A percentile compares a stretch with the other conserved stretches of the same genome.
phyloP scores from a whole-genome alignment of 495 filamentous ascomycete species.

The Staphylotrichum tortipilum region DNA sequence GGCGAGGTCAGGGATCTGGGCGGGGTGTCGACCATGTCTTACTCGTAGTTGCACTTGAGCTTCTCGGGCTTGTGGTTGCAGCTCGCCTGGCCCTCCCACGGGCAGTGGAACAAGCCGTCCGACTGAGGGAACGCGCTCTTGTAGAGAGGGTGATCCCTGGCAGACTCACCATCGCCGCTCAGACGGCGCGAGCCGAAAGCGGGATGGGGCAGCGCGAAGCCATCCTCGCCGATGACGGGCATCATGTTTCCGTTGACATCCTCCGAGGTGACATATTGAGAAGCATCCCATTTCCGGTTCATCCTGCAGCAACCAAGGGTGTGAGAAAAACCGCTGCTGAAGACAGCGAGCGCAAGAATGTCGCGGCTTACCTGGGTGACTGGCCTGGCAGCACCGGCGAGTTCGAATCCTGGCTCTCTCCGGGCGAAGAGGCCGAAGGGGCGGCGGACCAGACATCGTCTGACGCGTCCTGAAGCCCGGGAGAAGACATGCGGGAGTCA shows the following conservation, averaged over 20 bases:
- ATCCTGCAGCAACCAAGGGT: conserved; percentile 14
- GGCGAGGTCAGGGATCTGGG: conserved; percentile 10
- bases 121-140: conserved; percentile 52
- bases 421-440: conserved; percentile 33
- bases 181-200: conserved; percentile 36
- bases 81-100: conserved; percentile 62
- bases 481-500: conserved; percentile 42
- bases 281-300: conserved; percentile 23
- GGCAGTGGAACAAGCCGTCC: conserved; percentile 87
- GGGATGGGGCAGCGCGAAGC: conserved; percentile 34
- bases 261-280: conserved; percentile 33
- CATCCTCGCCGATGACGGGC: conserved; percentile 31
- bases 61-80: conserved; percentile 82
- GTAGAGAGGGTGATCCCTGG: conserved; percentile 72
- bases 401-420: conserved; percentile 37
- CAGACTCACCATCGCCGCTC: conserved; percentile 51
- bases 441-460: conserved; percentile 40
- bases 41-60: conserved; percentile 97
- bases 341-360: too few relatives aligned
- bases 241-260: conserved; percentile 34
- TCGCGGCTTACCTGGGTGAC: conserved; percentile 41
- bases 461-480: conserved; percentile 35
- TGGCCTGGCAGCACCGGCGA: conserved; percentile 39
- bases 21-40: conserved; percentile 31
- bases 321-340: conserved; percentile 2